Percentiles rank a stretch among this genome's conserved stretches.
phyloP scores from a whole-genome alignment of 1,284 basidiomycete genomes.

The Ustilago loliicola region DNA sequence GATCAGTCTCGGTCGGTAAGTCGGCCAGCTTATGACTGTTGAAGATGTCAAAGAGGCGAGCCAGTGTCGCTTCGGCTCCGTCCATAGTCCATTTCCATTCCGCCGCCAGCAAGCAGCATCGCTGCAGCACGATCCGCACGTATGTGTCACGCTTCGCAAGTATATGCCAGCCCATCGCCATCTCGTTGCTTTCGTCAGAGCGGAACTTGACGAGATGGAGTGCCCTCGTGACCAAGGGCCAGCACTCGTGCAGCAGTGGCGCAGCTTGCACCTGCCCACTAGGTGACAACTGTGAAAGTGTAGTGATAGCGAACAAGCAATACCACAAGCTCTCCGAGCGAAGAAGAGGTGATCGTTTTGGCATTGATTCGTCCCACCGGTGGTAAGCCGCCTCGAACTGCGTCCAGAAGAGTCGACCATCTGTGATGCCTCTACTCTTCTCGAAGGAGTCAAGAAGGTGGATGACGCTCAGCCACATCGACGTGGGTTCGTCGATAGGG shows the following conservation, averaged over 20 bases:
- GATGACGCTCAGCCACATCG: conserved; percentile 83
- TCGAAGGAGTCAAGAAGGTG: conserved; percentile 72
- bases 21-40: conserved; percentile 83
- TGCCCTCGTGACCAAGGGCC: conserved; percentile 74
- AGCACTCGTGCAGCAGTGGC: conserved; percentile 76
- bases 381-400: conserved; percentile 53
- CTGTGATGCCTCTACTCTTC: conserved; percentile 23
- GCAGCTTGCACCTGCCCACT: conserved; percentile 74
- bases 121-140: conserved; percentile 79
- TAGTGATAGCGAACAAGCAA: conserved; percentile 79
- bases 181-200: conserved; percentile 75
- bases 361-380: conserved; percentile 59
- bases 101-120: conserved; percentile 80
- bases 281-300: conserved; percentile 82
- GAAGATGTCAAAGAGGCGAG: conserved; percentile 82
- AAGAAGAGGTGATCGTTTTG: conserved; percentile 74
- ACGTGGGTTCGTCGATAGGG: conserved; percentile 73
- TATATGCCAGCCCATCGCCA: conserved; percentile 72
- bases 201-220: conserved; percentile 73
- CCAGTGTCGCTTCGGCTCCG: conserved; percentile 76
- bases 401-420: conserved; percentile 49
- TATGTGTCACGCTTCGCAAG: conserved; percentile 81
- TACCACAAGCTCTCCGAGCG: conserved; percentile 76
- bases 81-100: conserved; percentile 81
- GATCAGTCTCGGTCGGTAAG: conserved; percentile 78